Base-by-base conservation (phyloP, 2,329 filamentous ascomycete species). In the Colletotrichum endophyticum region DNA sequence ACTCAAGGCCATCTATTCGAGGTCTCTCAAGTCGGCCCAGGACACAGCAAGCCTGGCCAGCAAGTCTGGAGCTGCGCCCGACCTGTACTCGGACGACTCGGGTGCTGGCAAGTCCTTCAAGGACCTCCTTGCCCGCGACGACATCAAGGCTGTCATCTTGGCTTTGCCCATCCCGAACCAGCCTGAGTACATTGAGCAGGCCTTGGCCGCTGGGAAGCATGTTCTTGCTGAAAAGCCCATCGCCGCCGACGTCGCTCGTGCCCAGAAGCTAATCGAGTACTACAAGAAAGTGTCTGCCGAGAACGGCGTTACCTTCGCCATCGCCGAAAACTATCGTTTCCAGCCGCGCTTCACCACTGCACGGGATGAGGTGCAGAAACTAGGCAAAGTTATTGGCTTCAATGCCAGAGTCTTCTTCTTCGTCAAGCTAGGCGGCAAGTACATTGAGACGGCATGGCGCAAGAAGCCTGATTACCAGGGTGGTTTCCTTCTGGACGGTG, bases 271-370 rank as follows among this genome's bases (percentile, higher is more conserved):
- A 11, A 84, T 90, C 56, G 83, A 80, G 7, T 84, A 80, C 77
- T 83, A 83, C 76, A 78, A 78, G 25, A 68, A 74, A 5, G 75
- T 86, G 7, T 80, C 80, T 15, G 76, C 77, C 13, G 80, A 80
- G 13, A 70, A 69, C 25, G 72, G 81, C 73, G 84, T 86, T 13
- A 89, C 88, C 8, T 91, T 92, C 84, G 87, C 87, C 16, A 89
- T 96, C 5, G 94, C 93, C 0, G 95, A 96, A 84, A 95, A 96
- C 84, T 94, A 92, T 81, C 90, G 94, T 67, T 95, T 92, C 85
- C 83, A 91, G 72, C 86, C 89, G 34, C 86, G 87, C 13, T 92
- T 92, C 80, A 74, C 83, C 15, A 90, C 89, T 79, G 93, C 88
- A 0, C 66, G 67, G 16, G 67, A 77, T 22, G 75, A 77, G 36